Evolutionary conservation across 495 filamentous ascomycete species (phyloP), one percentile per base, ranked within the genome.

Genomic region (Talaromyces thailandensis): DNA sequence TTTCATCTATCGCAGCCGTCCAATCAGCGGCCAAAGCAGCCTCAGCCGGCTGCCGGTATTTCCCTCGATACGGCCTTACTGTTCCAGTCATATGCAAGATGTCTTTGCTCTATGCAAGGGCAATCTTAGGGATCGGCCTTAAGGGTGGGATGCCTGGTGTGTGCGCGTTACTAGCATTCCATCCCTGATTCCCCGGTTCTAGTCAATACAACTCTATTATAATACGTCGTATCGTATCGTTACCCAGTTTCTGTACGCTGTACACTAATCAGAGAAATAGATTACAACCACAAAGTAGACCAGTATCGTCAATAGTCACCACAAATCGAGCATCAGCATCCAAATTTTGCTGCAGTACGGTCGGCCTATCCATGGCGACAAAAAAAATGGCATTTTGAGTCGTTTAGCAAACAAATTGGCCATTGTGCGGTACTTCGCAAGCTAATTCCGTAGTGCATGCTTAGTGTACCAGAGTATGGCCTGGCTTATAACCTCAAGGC

Each of bases 101-200:
- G 51, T 62, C 59, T 61, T 16, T 40, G 35, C 58, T 50, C 24
- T 7, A 62, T 62, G 60, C 60, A 62, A 62, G 60, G 60, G 60
- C 60, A 52, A 56, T 62, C 51, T 40, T 62, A 62, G 51, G 28
- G 60, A 55, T 53, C 48, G 6, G 60, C 60, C 51, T 28, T 53
- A 56, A 40, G 45, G 16, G 55, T 31, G 25, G 53, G 35, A 37
- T 37, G 32, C 32, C 32, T 48, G 57, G 31, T 59, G 29, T 37
- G 56, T 59, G 56, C 56, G 56, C 56, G 6, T 26, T 1, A 45
- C 58, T 60, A 60, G 58, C 58, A 61, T 61, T 61, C 58, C 58
- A 45, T 48, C n/a, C 43, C 43, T 48, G 43, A 48, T 48, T 48
- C 43, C 43, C 43, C 43, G 43, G 43, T 48, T 48, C 6, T 48